These are phyloP conservation scores for Solanum appendiculatum DNA, from an alignment of 257 asterid species.

Conservation along the genomic window DNA sequence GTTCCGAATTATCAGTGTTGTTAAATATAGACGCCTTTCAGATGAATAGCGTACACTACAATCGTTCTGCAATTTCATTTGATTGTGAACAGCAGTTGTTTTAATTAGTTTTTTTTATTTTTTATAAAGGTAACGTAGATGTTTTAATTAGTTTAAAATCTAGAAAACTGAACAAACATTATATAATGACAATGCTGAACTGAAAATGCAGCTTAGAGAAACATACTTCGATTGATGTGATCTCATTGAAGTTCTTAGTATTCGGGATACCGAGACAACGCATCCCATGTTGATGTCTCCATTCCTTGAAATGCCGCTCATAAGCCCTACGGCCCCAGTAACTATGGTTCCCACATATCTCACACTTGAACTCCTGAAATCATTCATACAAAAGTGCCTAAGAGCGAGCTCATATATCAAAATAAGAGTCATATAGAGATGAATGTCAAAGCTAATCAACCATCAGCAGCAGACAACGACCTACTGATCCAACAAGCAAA, in stretches of 20 bases:
- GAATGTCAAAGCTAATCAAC: neutral
- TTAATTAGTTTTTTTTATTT: neutral
- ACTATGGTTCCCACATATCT: conserved; percentile 97
- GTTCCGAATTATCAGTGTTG: neutral
- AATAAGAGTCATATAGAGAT: neutral
- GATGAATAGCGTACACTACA: neutral
- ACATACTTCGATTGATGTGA: conserved; percentile 76
- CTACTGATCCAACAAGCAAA: neutral
- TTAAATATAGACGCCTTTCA: neutral
- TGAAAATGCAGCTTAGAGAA: neutral
- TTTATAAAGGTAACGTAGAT: no score
- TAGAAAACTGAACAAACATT: neutral
- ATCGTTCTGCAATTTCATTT: neutral
- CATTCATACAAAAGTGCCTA: neutral
- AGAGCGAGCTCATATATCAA: neutral
- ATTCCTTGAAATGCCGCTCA: conserved; percentile 98
- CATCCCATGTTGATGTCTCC: conserved; percentile 99
- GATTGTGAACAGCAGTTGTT: neutral
- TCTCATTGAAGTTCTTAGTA: conserved; percentile 90
- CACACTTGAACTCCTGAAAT: conserved; percentile 92
- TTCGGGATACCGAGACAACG: conserved; percentile 97
- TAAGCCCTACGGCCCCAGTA: conserved; percentile 99
- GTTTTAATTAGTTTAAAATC: neutral
- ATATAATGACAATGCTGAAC: neutral
- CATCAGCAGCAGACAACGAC: neutral